phyloP scores from a whole-genome alignment of 805 yeast genomes.

The Debaryomyces prosopidis region DNA sequence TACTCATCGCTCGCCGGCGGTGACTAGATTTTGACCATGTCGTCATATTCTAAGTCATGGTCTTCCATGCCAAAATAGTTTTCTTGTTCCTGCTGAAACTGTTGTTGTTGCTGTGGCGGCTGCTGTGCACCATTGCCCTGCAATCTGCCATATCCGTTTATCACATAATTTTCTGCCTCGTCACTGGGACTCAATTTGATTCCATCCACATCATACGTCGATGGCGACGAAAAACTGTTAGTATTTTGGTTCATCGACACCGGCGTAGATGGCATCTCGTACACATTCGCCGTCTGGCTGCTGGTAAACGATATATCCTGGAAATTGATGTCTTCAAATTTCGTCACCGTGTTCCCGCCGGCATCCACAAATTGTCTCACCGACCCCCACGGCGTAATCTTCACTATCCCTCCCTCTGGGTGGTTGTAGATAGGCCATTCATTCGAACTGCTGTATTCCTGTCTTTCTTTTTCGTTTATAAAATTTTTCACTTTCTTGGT shows the following conservation, averaged over 20 bases:
- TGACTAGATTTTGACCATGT: conserved; percentile 1
- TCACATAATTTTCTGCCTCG: conserved; percentile 40
- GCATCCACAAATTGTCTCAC: conserved; percentile 45
- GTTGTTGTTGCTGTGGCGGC: conserved; percentile 16
- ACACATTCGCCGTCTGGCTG: conserved; percentile 1
- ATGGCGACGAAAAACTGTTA: conserved; percentile 11
- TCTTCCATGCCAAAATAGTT: conserved; percentile 38
- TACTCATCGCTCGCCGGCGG: background rate
- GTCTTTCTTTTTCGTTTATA: conserved; percentile 10
- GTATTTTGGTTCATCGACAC: conserved; percentile 17
- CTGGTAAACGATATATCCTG: conserved; percentile 19
- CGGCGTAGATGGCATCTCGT: conserved; percentile 24
- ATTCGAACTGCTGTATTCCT: conserved; percentile 21
- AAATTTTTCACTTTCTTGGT: conserved; percentile 14
- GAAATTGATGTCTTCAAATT: conserved; percentile 46
- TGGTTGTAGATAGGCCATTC: conserved; percentile 60
- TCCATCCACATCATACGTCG: conserved; percentile 7
- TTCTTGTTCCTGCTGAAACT: conserved; percentile 34
- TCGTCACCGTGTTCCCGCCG: conserved; percentile 46
- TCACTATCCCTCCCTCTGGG: conserved; percentile 63
- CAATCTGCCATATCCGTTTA: conserved; percentile 28
- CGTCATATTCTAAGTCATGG: conserved; percentile 13
- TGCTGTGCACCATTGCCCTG: conserved; percentile 11
- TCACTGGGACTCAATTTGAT: conserved; percentile 33
- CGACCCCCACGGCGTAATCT: conserved; percentile 66